These are phyloP conservation scores for Luvunga scandens DNA, from an alignment of 345 rosid species.

Conservation along the genomic window DNA sequence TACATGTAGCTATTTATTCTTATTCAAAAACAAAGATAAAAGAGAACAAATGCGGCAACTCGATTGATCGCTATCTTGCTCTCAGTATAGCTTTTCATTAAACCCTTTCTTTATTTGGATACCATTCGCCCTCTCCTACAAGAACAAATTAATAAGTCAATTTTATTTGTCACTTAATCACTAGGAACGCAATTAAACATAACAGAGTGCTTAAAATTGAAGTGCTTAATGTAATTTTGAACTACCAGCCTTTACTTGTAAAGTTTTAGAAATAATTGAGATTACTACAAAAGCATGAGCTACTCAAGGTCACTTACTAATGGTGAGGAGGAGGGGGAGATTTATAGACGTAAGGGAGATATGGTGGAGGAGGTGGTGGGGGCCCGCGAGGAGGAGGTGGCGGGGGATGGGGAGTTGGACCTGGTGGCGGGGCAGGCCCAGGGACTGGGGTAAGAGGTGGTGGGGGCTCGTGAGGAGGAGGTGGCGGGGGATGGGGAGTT, in stretches of 20 bases:
- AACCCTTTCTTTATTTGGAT: slow-evolving; percentile 5
- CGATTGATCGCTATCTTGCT: background rate
- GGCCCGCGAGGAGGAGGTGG: background rate
- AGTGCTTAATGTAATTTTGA: too few relatives aligned
- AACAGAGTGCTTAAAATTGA: background rate
- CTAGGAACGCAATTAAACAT: background rate
- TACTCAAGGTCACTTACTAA: slow-evolving; percentile 24
- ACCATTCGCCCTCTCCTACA: slow-evolving; percentile 7
- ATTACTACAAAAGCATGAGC: background rate
- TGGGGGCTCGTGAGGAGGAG: too few relatives aligned
- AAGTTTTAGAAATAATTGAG: background rate
- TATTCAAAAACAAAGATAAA: background rate
- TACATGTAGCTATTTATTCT: background rate
- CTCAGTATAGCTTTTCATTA: background rate
- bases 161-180: background rate
- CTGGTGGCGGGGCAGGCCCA: slow-evolving; percentile 3
- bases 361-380: background rate
- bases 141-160: background rate
- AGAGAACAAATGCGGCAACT: background rate
- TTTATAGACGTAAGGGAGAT: slow-evolving; percentile 21
- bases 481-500: background rate
- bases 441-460: background rate
- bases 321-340: slow-evolving; percentile 56
- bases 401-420: slow-evolving; percentile 7
- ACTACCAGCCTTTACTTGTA: too few relatives aligned